Evolutionary conservation across 768 basidiomycete species (phyloP).

Genomic region (Butyriboletus loyo): DNA sequence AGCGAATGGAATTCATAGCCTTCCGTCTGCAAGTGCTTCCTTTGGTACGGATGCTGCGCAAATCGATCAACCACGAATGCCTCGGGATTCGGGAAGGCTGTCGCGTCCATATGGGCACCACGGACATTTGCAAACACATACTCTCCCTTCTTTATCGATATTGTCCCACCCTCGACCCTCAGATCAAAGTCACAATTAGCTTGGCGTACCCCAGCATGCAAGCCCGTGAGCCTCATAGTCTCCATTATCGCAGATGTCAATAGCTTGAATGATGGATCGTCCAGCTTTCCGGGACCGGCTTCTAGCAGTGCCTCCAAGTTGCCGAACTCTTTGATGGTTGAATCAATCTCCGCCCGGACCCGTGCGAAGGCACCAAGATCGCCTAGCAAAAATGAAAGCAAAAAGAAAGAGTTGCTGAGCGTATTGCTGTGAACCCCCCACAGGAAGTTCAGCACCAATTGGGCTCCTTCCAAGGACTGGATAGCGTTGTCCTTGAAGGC

Average conservation of each 20-base stretch:
- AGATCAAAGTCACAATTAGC: conserved; percentile 18
- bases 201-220: conserved; percentile 17
- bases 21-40: conserved; percentile 12
- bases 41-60: conserved; percentile 9
- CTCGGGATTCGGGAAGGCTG: conserved; percentile 9
- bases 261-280: conserved; percentile 16
- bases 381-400: conserved; percentile 35
- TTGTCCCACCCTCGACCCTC: not conserved
- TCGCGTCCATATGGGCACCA: conserved; percentile 18
- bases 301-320: conserved; percentile 12
- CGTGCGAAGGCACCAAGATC: conserved; percentile 42
- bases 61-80: conserved; percentile 21
- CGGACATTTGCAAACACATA: conserved; percentile 17
- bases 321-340: conserved; percentile 9
- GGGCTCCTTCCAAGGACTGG: conserved; percentile 15
- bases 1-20: conserved; percentile 13
- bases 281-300: conserved; percentile 11
- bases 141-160: conserved; percentile 22
- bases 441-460: conserved; percentile 19
- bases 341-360: conserved; percentile 46
- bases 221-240: conserved; percentile 19
- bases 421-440: conserved; percentile 23
- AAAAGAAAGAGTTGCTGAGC: conserved; percentile 18
- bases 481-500: conserved; percentile 18
- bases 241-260: conserved; percentile 28